phyloP scores from a whole-genome alignment of 768 basidiomycete species.

The Auricularia auricula-judae region DNA sequence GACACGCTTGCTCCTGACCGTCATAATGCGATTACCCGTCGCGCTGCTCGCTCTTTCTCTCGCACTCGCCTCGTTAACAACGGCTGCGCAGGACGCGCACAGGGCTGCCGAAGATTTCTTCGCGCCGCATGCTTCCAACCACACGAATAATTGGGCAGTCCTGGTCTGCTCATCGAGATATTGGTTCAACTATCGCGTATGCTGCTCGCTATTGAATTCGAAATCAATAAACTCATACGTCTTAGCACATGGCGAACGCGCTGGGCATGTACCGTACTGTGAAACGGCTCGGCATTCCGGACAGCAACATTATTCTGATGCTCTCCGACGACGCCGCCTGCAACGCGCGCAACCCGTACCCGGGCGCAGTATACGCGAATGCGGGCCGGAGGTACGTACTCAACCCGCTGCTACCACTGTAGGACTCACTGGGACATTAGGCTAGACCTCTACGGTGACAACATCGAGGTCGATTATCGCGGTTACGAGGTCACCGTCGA shows the following conservation, averaged over 20 bases:
- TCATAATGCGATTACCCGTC: background rate
- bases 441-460: slow-evolving; percentile 89
- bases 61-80: background rate
- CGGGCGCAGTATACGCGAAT: slow-evolving; percentile 89
- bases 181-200: slow-evolving; percentile 97
- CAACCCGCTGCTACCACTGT: too few relatives aligned
- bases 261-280: slow-evolving; percentile 99
- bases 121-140: slow-evolving; percentile 21
- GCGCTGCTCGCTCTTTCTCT: background rate
- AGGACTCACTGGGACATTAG: slow-evolving; percentile 13
- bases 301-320: slow-evolving; percentile 99
- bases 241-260: slow-evolving; percentile 97
- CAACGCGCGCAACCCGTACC: slow-evolving; percentile 83
- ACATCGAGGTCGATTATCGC: slow-evolving; percentile 96
- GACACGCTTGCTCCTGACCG: too few relatives aligned
- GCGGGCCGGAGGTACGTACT: slow-evolving; percentile 34
- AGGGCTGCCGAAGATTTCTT: slow-evolving; percentile 4
- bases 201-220: slow-evolving; percentile 16
- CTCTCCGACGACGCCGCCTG: slow-evolving; percentile 94
- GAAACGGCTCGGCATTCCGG: slow-evolving; percentile 94
- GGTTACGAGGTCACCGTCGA: slow-evolving; percentile 98
- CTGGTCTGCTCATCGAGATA: slow-evolving; percentile 88
- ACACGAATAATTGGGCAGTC: slow-evolving; percentile 99
- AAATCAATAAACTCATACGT: background rate
- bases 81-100: background rate